A percentile compares a stretch with the other conserved stretches of the same genome.
These are phyloP conservation scores for Saccharomyces kudriavzevii DNA, from an alignment of 805 yeast genomes.

Conservation along the genomic window DNA sequence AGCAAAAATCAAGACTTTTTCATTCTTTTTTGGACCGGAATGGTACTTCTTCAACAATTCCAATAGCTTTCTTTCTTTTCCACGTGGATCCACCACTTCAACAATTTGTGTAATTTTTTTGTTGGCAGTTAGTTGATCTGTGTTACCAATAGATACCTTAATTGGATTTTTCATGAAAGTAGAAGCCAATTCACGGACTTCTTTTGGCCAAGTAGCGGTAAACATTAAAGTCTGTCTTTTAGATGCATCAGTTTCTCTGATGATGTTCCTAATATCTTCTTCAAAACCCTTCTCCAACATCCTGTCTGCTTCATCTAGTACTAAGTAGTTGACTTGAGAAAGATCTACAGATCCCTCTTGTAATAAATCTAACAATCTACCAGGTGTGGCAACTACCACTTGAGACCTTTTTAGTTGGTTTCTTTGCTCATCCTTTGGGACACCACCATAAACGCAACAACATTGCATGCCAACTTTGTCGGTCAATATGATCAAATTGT, in stretches of 20 bases:
- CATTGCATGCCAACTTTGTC: constrained; percentile 55
- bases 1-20: constrained; percentile 86
- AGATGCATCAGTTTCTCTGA: constrained; percentile 46
- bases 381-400: constrained; percentile 96
- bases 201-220: constrained; percentile 99
- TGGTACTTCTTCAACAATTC: constrained; percentile 69
- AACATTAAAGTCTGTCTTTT: constrained; percentile 91
- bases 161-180: constrained; percentile 81
- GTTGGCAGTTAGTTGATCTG: constrained; percentile 91
- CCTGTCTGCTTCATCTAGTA: constrained; percentile 96
- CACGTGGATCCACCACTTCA: constrained; percentile 78
- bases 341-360: constrained; percentile 79
- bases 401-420: constrained; percentile 55
- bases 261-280: constrained; percentile 83
- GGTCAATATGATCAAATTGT: constrained; percentile 62
- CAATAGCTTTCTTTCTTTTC: constrained; percentile 69
- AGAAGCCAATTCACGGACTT: constrained; percentile 85
- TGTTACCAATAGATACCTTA: constrained; percentile 85
- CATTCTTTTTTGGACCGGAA: constrained; percentile 55
- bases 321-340: constrained; percentile 62
- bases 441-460: constrained; percentile 94
- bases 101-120: constrained; percentile 89
- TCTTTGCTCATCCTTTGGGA: constrained; percentile 88
- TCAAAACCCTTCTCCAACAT: constrained; percentile 98
- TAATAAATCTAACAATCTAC: constrained; percentile 82